Conservation (phyloP, 2,329 filamentous ascomycete genomes). For the Niveomyces coronatus region DNA sequence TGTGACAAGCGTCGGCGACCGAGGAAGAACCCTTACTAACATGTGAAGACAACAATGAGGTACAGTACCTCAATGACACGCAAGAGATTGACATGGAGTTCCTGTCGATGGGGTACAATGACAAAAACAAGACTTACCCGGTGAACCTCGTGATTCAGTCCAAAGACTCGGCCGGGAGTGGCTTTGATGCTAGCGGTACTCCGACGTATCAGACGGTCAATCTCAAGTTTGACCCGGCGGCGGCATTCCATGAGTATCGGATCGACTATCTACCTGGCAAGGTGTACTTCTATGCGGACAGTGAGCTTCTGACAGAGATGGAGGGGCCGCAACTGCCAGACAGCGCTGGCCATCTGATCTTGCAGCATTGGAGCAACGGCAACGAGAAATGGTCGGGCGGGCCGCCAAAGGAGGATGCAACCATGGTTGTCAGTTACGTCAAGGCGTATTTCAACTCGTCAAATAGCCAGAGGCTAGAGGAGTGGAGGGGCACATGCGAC, state of each 20-base stretch:
- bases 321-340: conserved; percentile 46
- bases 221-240: conserved; percentile 56
- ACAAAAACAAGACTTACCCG: conserved; percentile 38
- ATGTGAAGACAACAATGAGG: conserved; percentile 1
- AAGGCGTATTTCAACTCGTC: conserved; percentile 76
- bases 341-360: conserved; percentile 52
- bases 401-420: conserved; percentile 52
- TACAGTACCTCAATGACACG: conserved; percentile 69
- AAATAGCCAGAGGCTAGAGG: conserved; percentile 24
- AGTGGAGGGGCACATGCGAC: conserved; percentile 20
- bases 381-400: conserved; percentile 61
- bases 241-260: conserved; percentile 64
- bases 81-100: conserved; percentile 78
- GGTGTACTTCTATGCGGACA: conserved; percentile 63
- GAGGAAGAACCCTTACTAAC: conserved; percentile 8
- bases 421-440: conserved; percentile 56
- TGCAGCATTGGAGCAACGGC: conserved; percentile 74
- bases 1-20: conserved; percentile 1
- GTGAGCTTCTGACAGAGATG: conserved; percentile 45
- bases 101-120: conserved; percentile 54
- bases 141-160: conserved; percentile 72
- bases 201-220: conserved; percentile 45
- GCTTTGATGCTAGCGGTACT: conserved; percentile 53
- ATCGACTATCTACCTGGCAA: conserved; percentile 58
- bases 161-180: conserved; percentile 42